Conservation (phyloP, 176 grass and related monocot species). For the Tillandsia fasciculata region DNA sequence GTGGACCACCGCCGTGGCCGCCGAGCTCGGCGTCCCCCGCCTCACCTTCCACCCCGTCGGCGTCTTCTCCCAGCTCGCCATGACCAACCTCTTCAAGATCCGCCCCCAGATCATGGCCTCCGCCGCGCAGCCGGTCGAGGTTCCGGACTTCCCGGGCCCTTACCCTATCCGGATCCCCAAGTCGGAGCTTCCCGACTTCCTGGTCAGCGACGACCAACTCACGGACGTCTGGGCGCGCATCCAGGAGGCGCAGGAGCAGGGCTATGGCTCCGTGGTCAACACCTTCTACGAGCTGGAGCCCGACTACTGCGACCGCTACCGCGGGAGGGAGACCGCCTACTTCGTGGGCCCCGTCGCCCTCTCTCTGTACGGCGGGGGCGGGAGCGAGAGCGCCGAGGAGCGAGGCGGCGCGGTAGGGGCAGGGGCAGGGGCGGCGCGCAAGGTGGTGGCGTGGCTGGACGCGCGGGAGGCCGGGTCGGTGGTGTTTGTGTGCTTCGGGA, state of each 20-base stretch:
- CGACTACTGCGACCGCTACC: conserved; percentile 59
- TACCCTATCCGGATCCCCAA: conserved; percentile 38
- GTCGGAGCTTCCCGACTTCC: conserved; percentile 62
- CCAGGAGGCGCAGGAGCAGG: conserved; percentile 38
- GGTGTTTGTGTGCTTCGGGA: conserved; percentile 77
- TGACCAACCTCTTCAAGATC: conserved; percentile 43
- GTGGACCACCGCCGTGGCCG: conserved; percentile 20
- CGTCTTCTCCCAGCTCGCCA: conserved; percentile 33
- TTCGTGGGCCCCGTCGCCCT: conserved; percentile 51
- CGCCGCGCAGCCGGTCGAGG: conserved; percentile 5
- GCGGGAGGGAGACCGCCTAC: conserved; percentile 50
- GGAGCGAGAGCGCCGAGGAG: conserved; percentile 2
- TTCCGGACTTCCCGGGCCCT: conserved; percentile 41
- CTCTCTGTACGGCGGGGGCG: background rate
- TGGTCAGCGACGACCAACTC: conserved; percentile 43
- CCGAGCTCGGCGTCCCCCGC: conserved; percentile 22
- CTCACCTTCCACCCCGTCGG: conserved; percentile 22
- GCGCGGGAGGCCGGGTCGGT: conserved; percentile 37
- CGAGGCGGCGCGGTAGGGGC: conserved; percentile 21
- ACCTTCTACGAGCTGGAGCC: conserved; percentile 53
- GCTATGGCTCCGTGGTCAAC: conserved; percentile 63
- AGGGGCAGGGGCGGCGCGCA: background rate
- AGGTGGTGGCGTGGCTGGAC: conserved; percentile 37
- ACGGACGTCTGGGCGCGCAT: conserved; percentile 32
- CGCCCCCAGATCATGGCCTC: conserved; percentile 27